Evolutionary conservation across 306 rosid genomes (phyloP).

Genomic region (Vicia sativa): DNA sequence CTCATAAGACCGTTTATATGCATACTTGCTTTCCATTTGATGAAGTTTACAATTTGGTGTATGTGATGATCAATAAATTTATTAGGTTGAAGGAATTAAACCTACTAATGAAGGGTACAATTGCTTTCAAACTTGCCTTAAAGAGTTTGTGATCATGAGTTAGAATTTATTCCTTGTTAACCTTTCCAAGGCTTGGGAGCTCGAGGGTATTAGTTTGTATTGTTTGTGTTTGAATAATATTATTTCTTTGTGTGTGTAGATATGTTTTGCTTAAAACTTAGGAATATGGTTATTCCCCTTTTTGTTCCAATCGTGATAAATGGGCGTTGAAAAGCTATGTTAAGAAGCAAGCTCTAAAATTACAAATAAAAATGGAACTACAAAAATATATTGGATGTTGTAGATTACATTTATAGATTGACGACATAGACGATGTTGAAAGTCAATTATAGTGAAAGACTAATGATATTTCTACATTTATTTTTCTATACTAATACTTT

Average conservation of each 20-base stretch:
- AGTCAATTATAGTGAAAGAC: too few relatives aligned
- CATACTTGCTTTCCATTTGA: conserved; percentile 44
- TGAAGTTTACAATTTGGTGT: not conserved
- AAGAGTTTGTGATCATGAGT: conserved; percentile 18
- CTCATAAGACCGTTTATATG: conserved; percentile 36
- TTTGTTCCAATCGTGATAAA: conserved; percentile 38
- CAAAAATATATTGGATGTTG: not conserved
- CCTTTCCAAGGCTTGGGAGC: conserved; percentile 31
- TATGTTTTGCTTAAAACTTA: not conserved
- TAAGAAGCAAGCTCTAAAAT: conserved; percentile 28
- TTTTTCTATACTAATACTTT: too few relatives aligned
- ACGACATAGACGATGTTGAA: too few relatives aligned
- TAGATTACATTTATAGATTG: not conserved
- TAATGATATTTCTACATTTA: too few relatives aligned
- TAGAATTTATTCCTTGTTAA: conserved; percentile 46
- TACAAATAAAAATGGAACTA: not conserved
- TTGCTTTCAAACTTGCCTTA: conserved; percentile 31
- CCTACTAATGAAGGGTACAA: conserved; percentile 5
- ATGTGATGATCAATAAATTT: not conserved
- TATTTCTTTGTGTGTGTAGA: conserved; percentile 20
- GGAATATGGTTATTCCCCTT: conserved; percentile 32
- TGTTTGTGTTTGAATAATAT: conserved; percentile 1
- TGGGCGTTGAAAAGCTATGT: conserved; percentile 29
- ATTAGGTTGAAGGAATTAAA: conserved; percentile 9
- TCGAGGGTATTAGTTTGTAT: not conserved